Base-by-base conservation (phyloP, 805 yeast species). In the Starmerella etchellsii region DNA sequence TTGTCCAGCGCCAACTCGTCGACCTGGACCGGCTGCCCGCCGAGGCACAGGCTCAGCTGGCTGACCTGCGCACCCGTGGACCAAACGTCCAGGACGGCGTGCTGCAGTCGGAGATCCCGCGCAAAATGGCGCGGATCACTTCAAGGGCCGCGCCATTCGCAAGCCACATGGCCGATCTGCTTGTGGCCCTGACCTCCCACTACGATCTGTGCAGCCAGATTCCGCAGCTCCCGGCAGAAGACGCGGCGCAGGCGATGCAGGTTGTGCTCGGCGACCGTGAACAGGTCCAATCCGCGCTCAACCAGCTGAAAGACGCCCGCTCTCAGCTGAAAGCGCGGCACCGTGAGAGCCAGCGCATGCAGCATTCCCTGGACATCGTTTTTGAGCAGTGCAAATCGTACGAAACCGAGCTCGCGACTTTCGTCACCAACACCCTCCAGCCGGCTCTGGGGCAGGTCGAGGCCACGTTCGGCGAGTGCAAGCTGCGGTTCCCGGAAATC, bases 131-230 rank as follows among this genome's bases (percentile, higher is more conserved):
- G 2, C 36, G 40, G 14, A 15, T 46, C 15, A 26, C 47, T 10
- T 44, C 49, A 8, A 25, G 44, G 1, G 42, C 57, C 5, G 62
- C 62, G n/a, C 50, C 42, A 3, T 53, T 54, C 40, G 94, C 83
- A 40, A 67, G 69, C 43, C 91, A 80, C 39, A 67, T 83, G 59
- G 93, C 82, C 1, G 67, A 70, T 2, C 64, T 79, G 15, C 62
- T 87, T 26, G 76, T 74, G 41, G 73, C 85, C 52, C 63, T 85
- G 35, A 78, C 94, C 10, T 73, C 73, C 40, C 95, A 85, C 60
- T 83, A 76, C 52, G 95, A 85, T 57, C 84, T 81, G 54, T 81
- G 94, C 50, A 51, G 62, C 11, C 61, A 70, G 45, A 80, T 73
- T 9, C 53, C 63, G 2, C 59, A 60, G 4, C 49, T 62, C 14